phyloP scores from a whole-genome alignment of 2,329 filamentous ascomycete genomes.

The Phaeosphaeriaceae sp. region DNA sequence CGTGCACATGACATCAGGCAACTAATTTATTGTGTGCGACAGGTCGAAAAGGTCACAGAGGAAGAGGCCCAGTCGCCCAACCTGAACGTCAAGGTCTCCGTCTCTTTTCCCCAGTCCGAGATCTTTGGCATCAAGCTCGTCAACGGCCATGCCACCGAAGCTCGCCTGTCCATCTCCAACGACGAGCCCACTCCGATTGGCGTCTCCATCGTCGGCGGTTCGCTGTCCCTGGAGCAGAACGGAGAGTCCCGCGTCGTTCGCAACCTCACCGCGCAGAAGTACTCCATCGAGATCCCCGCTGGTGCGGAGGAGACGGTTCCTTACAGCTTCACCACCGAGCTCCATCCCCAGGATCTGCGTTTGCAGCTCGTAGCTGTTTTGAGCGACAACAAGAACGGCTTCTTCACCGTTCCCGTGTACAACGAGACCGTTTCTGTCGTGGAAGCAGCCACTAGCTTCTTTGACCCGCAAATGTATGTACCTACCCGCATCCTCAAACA shows the following conservation, averaged over 20 bases:
- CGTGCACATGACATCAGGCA: conserved; percentile 46
- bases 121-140: conserved; percentile 95
- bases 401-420: conserved; percentile 82
- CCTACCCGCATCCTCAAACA: conserved; percentile 2
- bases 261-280: conserved; percentile 83
- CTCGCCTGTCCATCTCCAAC: conserved; percentile 84
- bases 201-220: conserved; percentile 79
- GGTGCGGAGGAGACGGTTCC: conserved; percentile 79
- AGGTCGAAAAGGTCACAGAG: conserved; percentile 44
- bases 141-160: conserved; percentile 87
- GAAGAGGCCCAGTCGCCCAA: conserved; percentile 71
- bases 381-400: conserved; percentile 68
- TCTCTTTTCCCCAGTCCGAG: conserved; percentile 72
- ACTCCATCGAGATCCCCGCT: conserved; percentile 75
- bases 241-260: conserved; percentile 70
- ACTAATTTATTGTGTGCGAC: conserved; percentile 28
- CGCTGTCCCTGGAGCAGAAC: conserved; percentile 68
- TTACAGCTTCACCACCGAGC: conserved; percentile 87
- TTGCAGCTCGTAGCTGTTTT: conserved; percentile 81
- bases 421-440: conserved; percentile 86
- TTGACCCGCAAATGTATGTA: conserved; percentile 93
- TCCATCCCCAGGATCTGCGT: conserved; percentile 89
- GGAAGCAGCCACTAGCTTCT: conserved; percentile 87
- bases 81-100: conserved; percentile 63
- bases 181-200: conserved; percentile 78